A percentile compares a stretch with the other conserved stretches of the same genome.
Evolutionary conservation across 2,329 filamentous ascomycete species (phyloP).

Genomic region (Emericellopsis atlantica): DNA sequence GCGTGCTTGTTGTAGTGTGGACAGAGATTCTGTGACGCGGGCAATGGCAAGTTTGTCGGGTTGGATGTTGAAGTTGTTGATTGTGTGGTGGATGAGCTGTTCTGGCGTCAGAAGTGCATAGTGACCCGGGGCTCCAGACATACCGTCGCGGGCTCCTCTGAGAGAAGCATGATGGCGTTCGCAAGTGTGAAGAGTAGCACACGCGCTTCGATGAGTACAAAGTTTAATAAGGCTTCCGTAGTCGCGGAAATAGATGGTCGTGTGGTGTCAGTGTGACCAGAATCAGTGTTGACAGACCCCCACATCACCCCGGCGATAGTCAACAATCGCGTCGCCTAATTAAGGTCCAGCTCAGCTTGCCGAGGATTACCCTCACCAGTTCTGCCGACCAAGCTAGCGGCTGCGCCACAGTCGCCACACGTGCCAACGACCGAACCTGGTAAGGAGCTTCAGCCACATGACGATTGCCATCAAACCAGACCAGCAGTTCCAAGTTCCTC

Average conservation of each 20-base stretch:
- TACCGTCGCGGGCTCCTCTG: slow-evolving; percentile 84
- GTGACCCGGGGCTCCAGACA: neutral
- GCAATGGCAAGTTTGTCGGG: slow-evolving; percentile 76
- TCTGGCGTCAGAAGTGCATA: neutral
- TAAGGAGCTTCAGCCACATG: slow-evolving; percentile 2
- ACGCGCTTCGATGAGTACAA: too few species aligned
- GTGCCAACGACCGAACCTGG: neutral
- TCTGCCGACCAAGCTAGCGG: too few species aligned
- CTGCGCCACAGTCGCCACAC: slow-evolving; percentile 1
- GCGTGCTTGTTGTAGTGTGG: slow-evolving; percentile 73
- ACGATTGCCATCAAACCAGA: neutral
- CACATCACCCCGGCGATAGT: too few species aligned
- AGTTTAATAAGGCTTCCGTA: too few species aligned
- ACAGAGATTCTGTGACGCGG: slow-evolving; percentile 73
- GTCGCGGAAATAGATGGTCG: too few species aligned
- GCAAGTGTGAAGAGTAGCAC: too few species aligned
- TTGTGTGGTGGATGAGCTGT: slow-evolving; percentile 81
- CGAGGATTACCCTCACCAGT: too few species aligned
- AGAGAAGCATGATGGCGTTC: slow-evolving; percentile 66
- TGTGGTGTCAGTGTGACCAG: neutral
- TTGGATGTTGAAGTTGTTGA: slow-evolving; percentile 87
- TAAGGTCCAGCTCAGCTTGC: too few species aligned
- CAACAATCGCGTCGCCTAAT: too few species aligned
- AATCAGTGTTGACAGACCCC: neutral
- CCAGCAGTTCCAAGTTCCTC: neutral